A percentile compares a stretch with the other conserved stretches of the same genome.
phyloP scores from a whole-genome alignment of 1,139 yeast genomes.

The Schizosaccharomyces versatilis region DNA sequence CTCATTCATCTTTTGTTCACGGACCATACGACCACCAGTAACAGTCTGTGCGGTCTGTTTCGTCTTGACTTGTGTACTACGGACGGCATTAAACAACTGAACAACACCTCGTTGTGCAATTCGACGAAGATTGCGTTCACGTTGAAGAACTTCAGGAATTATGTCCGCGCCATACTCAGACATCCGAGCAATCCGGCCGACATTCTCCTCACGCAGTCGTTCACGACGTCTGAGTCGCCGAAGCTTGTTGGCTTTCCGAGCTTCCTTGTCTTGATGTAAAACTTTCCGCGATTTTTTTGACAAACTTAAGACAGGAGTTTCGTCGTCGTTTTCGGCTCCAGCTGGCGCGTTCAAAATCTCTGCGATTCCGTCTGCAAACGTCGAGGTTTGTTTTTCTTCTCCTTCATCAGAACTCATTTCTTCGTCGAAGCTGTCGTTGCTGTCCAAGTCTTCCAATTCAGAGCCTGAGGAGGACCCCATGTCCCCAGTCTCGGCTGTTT shows the following conservation, averaged over 20 bases:
- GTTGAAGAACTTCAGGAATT: constrained; percentile 36
- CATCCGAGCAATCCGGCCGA: constrained; percentile 6
- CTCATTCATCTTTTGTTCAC: constrained; percentile 7
- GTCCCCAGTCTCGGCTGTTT: neutral
- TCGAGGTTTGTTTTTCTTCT: neutral
- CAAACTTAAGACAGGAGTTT: neutral
- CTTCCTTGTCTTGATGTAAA: neutral
- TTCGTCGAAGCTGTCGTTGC: neutral
- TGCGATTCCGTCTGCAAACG: neutral
- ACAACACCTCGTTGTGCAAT: constrained; percentile 82
- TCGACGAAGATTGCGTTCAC: constrained; percentile 53
- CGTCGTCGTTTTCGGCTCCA: neutral
- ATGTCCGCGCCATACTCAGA: constrained; percentile 23
- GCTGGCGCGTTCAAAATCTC: neutral
- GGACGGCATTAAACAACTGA: constrained; percentile 69
- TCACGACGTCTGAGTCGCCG: neutral
- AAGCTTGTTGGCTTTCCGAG: neutral
- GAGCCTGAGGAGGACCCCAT: neutral
- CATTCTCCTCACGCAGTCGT: neutral
- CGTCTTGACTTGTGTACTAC: constrained; percentile 47
- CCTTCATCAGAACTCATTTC: neutral
- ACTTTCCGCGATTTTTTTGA: neutral
- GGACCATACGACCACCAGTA: constrained; percentile 2
- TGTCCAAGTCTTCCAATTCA: constrained; percentile 1
- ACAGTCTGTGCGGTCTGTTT: constrained; percentile 4